Conservation (phyloP, 2,329 filamentous ascomycete genomes). For the Alternaria hordeiaustralica region DNA sequence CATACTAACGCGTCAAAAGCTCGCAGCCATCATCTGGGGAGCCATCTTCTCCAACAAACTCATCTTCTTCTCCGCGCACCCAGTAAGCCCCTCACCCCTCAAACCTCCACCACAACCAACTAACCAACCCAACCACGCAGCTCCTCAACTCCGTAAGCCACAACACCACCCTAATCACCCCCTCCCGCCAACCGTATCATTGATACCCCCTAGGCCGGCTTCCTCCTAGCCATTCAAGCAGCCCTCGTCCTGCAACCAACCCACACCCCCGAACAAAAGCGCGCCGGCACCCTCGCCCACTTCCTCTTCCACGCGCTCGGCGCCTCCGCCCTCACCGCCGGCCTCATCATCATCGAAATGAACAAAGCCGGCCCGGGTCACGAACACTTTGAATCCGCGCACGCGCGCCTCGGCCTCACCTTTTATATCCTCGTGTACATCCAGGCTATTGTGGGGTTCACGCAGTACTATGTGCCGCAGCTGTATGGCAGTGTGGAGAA, state of each 20-base stretch:
- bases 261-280: slow-evolving; percentile 76
- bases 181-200: slow-evolving; percentile 21
- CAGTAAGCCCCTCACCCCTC: slow-evolving; percentile 61
- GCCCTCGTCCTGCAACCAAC: slow-evolving; percentile 89
- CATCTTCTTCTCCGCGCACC: slow-evolving; percentile 88
- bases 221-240: slow-evolving; percentile 79
- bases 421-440: slow-evolving; percentile 73
- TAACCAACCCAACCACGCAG: slow-evolving; percentile 36
- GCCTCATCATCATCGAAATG: slow-evolving; percentile 75
- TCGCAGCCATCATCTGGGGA: slow-evolving; percentile 78
- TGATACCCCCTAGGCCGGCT: slow-evolving; percentile 57
- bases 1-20: slow-evolving; percentile 48
- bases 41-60: slow-evolving; percentile 73
- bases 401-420: slow-evolving; percentile 81
- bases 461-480: slow-evolving; percentile 76
- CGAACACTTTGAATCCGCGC: slow-evolving; percentile 78
- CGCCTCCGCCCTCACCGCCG: slow-evolving; percentile 66
- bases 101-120: neutral
- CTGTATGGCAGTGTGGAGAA: slow-evolving; percentile 80
- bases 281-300: slow-evolving; percentile 68
- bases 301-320: slow-evolving; percentile 72
- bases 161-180: slow-evolving; percentile 11
- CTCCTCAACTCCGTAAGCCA: slow-evolving; percentile 58
- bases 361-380: slow-evolving; percentile 78
- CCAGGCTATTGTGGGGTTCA: slow-evolving; percentile 81